Percentiles rank a stretch among this genome's conserved stretches.
phyloP scores from a whole-genome alignment of 2,329 filamentous ascomycete species.

The Pseudopyricularia cyperi region DNA sequence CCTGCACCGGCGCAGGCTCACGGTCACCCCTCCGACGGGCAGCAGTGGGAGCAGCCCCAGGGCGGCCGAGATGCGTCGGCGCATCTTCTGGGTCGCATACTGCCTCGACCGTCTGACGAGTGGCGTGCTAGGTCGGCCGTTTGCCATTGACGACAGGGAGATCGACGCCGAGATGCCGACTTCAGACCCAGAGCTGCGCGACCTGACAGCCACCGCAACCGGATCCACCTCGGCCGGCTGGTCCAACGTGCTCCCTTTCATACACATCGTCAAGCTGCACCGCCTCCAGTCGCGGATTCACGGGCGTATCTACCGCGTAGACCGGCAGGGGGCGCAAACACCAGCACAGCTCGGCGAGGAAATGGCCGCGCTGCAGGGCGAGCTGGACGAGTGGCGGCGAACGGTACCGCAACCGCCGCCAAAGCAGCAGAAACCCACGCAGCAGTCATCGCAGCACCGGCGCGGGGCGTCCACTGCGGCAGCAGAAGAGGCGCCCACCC shows the following conservation, averaged over 20 bases:
- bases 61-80: constrained; percentile 14
- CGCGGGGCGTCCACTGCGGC: not conserved
- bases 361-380: constrained; percentile 7
- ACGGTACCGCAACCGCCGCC: constrained; percentile 11
- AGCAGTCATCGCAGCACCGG: not conserved
- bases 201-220: constrained; percentile 4
- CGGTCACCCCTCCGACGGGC: not conserved
- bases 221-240: constrained; percentile 2
- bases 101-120: constrained; percentile 19
- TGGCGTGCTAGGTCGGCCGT: constrained; percentile 18
- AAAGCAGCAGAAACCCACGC: not conserved
- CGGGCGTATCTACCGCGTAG: constrained; percentile 10
- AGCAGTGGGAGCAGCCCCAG: constrained; percentile 1
- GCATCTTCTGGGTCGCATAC: constrained; percentile 21
- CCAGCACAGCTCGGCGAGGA: constrained; percentile 7
- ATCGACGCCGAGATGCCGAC: constrained; percentile 18
- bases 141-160: constrained; percentile 20
- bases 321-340: constrained; percentile 6
- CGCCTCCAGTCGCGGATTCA: constrained; percentile 11
- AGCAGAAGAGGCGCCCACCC: not conserved
- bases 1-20: constrained; percentile 12
- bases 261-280: constrained; percentile 13
- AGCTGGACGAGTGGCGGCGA: constrained; percentile 11
- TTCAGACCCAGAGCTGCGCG: constrained; percentile 10
- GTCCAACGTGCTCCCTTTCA: constrained; percentile 14